phyloP scores from a whole-genome alignment of 2,329 filamentous ascomycete species.

The Paecilomyces sp. region DNA sequence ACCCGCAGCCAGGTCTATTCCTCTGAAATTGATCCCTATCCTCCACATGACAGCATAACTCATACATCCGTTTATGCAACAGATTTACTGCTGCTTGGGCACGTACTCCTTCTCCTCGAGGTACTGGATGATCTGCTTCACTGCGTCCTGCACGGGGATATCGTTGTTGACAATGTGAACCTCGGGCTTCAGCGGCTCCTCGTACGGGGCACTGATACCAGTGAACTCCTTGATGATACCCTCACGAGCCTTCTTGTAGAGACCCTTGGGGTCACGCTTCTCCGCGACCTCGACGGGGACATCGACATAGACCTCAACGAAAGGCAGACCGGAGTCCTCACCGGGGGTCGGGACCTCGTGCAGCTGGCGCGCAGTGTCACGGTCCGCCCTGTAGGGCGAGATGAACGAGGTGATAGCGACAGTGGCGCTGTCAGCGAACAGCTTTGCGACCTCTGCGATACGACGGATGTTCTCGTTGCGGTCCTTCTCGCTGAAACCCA shows the following conservation, averaged over 20 bases:
- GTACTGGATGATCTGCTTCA: slow-evolving; percentile 75
- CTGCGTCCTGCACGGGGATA: slow-evolving; percentile 80
- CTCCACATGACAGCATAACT: neutral
- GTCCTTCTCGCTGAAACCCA: slow-evolving; percentile 88
- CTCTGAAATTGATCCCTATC: neutral
- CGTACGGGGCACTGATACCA: slow-evolving; percentile 89
- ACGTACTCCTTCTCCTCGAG: slow-evolving; percentile 62
- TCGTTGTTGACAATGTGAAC: slow-evolving; percentile 79
- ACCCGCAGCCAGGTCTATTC: neutral
- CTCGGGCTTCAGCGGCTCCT: slow-evolving; percentile 78
- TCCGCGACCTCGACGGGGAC: slow-evolving; percentile 87
- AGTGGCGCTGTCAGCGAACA: slow-evolving; percentile 85
- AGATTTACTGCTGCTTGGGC: slow-evolving; percentile 28
- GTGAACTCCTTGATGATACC: slow-evolving; percentile 98
- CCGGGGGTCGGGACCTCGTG: slow-evolving; percentile 57
- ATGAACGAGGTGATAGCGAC: slow-evolving; percentile 95
- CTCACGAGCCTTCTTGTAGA: slow-evolving; percentile 93
- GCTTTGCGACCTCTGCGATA: slow-evolving; percentile 92
- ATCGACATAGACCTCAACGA: slow-evolving; percentile 91
- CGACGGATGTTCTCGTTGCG: slow-evolving; percentile 96
- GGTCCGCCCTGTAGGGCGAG: slow-evolving; percentile 84
- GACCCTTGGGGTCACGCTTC: slow-evolving; percentile 90
- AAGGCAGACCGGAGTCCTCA: slow-evolving; percentile 63
- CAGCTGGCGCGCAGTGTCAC: slow-evolving; percentile 70
- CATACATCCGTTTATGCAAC: slow-evolving; percentile 1